A percentile compares a stretch with the other conserved stretches of the same genome.
These are phyloP conservation scores for Hanseniaspora valbyensis DNA, from an alignment of 805 yeast species.

Conservation along the genomic window DNA sequence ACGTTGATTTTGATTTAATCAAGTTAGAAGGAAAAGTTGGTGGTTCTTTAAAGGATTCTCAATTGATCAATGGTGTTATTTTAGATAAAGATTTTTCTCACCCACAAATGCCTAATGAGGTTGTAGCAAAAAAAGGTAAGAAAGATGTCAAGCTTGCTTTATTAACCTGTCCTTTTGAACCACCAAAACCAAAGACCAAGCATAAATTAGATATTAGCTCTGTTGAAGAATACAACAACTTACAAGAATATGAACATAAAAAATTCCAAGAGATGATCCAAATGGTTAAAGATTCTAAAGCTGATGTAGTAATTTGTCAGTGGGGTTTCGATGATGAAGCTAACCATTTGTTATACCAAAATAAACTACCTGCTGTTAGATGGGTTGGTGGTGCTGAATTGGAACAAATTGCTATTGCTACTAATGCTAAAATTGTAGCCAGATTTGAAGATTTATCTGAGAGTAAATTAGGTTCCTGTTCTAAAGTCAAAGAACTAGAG, in stretches of 20 bases:
- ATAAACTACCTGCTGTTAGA: constrained; percentile 87
- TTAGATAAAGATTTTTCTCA: constrained; percentile 95
- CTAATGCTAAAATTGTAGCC: constrained; percentile 94
- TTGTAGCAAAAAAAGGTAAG: constrained; percentile 31
- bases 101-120: constrained; percentile 89
- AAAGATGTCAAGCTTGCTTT: constrained; percentile 80
- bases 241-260: constrained; percentile 85
- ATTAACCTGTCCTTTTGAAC: constrained; percentile 97
- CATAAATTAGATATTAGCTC: constrained; percentile 86
- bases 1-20: constrained; percentile 93
- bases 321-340: constrained; percentile 99
- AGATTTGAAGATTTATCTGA: constrained; percentile 82
- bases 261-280: constrained; percentile 86
- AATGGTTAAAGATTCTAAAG: constrained; percentile 77
- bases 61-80: constrained; percentile 79
- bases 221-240: constrained; percentile 85
- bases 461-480: constrained; percentile 81
- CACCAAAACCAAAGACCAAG: constrained; percentile 98
- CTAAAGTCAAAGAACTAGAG: constrained; percentile 71
- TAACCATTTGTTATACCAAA: constrained; percentile 77
- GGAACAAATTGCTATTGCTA: constrained; percentile 92
- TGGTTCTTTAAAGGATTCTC: constrained; percentile 79
- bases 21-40: constrained; percentile 94
- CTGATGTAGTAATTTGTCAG: constrained; percentile 93
- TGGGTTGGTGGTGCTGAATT: constrained; percentile 99